Evolutionary conservation across 805 yeast genomes (phyloP), one percentile per base, ranked within the genome.

Genomic region (Cyberlindnera amylophila): DNA sequence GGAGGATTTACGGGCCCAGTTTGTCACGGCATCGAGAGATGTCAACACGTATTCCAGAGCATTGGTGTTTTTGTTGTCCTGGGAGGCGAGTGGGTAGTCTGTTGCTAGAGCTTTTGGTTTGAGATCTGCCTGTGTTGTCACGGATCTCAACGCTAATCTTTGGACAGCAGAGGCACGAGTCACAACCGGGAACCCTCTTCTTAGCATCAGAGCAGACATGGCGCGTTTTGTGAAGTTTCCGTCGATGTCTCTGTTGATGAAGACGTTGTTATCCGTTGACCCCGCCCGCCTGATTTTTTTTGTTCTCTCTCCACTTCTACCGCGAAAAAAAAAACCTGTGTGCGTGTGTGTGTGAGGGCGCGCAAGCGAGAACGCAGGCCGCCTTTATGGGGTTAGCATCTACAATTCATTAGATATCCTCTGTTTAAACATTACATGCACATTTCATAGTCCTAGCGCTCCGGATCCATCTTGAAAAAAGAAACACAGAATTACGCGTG

Each of bases 1-100:
- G 2, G 93, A 84, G 21, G 95, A 87, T 61, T 85, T 88, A 65
- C 95, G 77, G 2, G 91, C 95, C 96, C 96, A 86, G 69, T 82
- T 82, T 51, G 89, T 89, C 49, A 86, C 77, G 49, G 81, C 81
- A 59, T 86, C 96, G 55, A 86, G 68, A 16, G 90, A 77, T 14
- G 95, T 86, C 61, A 86, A 72, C 2, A 88, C 89, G 56, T 86
- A 86, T 66, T 86, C 96, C 48, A 85, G 65, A 11, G 84, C 81
- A 52, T 71, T 76, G 43, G 71, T 60, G 24, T 77, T 70, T 46
- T 77, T 80, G 27, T 35, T 40, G 17, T 49, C 54, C 15, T 41
- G 46, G 2, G 57, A 46, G 9, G 50, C 49, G 6, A 55, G 24
- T 3, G 58, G 59, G 21, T 31, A 46, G 23, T 53, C 42, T 5